Conservation (phyloP, 2,329 filamentous ascomycete species). For the Podosphaera fusca region DNA sequence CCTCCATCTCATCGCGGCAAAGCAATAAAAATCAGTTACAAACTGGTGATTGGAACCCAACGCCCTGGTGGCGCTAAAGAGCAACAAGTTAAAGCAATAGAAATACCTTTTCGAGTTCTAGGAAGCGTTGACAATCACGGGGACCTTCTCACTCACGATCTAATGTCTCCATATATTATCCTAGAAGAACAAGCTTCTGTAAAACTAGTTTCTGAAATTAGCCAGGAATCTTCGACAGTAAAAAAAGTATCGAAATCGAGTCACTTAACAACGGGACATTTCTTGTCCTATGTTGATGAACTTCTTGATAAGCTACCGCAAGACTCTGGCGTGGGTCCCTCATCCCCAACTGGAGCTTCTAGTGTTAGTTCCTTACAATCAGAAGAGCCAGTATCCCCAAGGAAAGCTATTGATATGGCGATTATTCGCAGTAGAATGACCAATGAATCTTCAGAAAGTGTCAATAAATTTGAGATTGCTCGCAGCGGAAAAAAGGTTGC, state of each 20-base stretch:
- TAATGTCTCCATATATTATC: constrained; percentile 84
- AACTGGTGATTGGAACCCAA: constrained; percentile 78
- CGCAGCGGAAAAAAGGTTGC: constrained; percentile 81
- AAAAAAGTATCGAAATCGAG: constrained; percentile 16
- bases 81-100: constrained; percentile 72
- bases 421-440: constrained; percentile 63
- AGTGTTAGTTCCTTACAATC: constrained; percentile 31
- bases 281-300: constrained; percentile 55
- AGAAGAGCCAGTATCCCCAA: constrained; percentile 38
- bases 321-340: constrained; percentile 32
- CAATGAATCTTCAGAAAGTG: constrained; percentile 45
- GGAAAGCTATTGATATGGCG: constrained; percentile 75
- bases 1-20: constrained; percentile 80
- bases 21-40: constrained; percentile 83
- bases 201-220: constrained; percentile 9
- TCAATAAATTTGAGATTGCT: constrained; percentile 89
- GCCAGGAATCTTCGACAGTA: constrained; percentile 4
- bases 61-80: constrained; percentile 54
- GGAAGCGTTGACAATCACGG: constrained; percentile 79
- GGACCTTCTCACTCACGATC: constrained; percentile 74
- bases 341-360: constrained; percentile 44
- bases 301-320: constrained; percentile 37
- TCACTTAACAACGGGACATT: constrained; percentile 31
- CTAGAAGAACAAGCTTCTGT: constrained; percentile 51
- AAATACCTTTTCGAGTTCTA: constrained; percentile 77